A percentile compares a stretch with the other conserved stretches of the same genome.
Evolutionary conservation across 805 yeast species (phyloP).

Genomic region (Myxozyma neotropica): DNA sequence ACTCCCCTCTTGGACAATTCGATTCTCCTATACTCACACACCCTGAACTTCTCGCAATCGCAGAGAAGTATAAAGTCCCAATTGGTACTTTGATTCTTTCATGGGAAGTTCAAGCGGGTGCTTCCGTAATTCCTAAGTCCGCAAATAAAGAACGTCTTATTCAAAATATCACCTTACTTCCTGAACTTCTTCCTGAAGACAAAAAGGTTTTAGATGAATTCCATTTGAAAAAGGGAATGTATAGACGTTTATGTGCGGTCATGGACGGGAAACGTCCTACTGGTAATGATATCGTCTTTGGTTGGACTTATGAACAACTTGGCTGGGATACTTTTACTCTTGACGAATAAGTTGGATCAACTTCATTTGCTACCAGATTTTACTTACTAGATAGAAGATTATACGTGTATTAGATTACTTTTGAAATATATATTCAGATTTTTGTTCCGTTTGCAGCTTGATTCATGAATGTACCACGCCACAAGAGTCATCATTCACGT

Average conservation of each 20-base stretch:
- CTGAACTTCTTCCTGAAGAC: constrained; percentile 19
- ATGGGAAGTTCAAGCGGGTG: constrained; percentile 61
- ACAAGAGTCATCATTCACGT: no score
- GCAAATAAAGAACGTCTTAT: constrained; percentile 63
- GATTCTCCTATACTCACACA: constrained; percentile 65
- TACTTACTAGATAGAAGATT: no score
- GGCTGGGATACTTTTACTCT: constrained; percentile 23
- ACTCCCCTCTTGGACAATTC: constrained; percentile 70
- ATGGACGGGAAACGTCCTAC: constrained; percentile 10
- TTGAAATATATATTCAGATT: no score
- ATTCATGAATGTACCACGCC: no score
- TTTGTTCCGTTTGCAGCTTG: no score
- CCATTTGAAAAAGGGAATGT: constrained; percentile 23
- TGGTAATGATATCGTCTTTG: constrained; percentile 20
- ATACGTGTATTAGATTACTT: no score
- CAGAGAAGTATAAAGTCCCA: constrained; percentile 56
- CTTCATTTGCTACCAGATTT: no score
- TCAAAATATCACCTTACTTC: constrained; percentile 47
- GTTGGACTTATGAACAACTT: constrained; percentile 30
- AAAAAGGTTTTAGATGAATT: constrained; percentile 6
- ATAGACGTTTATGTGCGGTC: constrained; percentile 19
- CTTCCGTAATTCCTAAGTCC: constrained; percentile 66
- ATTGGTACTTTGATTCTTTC: constrained; percentile 68
- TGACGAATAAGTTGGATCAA: not conserved
- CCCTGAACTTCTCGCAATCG: constrained; percentile 62